Percentiles rank a stretch among this genome's conserved stretches.
phyloP scores from a whole-genome alignment of 2,329 filamentous ascomycete genomes.

The Iodosphaeria phyllophila region DNA sequence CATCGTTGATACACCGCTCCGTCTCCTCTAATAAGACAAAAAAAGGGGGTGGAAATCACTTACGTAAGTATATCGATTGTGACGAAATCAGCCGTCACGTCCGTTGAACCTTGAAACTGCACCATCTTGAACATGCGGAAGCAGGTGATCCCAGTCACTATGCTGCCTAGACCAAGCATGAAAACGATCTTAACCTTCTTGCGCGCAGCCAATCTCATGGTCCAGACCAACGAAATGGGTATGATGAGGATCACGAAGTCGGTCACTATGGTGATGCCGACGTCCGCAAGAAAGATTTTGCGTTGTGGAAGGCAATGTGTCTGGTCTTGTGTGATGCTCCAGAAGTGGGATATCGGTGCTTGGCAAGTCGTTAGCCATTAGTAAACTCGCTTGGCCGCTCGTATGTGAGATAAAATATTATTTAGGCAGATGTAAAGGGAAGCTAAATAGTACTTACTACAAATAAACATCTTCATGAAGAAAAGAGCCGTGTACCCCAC shows the following conservation, averaged over 20 bases:
- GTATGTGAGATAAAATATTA: too few relatives aligned
- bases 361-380: too few relatives aligned
- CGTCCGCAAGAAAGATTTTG: conserved; percentile 15
- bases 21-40: too few relatives aligned
- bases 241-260: conserved; percentile 16
- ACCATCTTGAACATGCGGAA: conserved; percentile 10
- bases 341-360: conserved; percentile 9
- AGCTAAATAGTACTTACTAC: too few relatives aligned
- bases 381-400: too few relatives aligned
- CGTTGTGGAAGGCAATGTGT: conserved; percentile 13
- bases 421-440: too few relatives aligned
- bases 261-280: conserved; percentile 13
- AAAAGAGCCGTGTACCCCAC: conserved; percentile 11
- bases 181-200: conserved; percentile 15
- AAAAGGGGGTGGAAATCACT: too few relatives aligned
- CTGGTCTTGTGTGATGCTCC: conserved; percentile 1
- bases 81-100: conserved; percentile 10
- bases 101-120: conserved; percentile 7
- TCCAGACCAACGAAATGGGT: conserved; percentile 14
- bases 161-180: conserved; percentile 13
- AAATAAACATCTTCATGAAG: conserved; percentile 10
- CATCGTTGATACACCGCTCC: too few relatives aligned
- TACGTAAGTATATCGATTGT: too few relatives aligned
- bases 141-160: conserved; percentile 11
- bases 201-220: conserved; percentile 8